phyloP scores from a whole-genome alignment of 345 rosid species.

The Excoecaria agallocha region DNA sequence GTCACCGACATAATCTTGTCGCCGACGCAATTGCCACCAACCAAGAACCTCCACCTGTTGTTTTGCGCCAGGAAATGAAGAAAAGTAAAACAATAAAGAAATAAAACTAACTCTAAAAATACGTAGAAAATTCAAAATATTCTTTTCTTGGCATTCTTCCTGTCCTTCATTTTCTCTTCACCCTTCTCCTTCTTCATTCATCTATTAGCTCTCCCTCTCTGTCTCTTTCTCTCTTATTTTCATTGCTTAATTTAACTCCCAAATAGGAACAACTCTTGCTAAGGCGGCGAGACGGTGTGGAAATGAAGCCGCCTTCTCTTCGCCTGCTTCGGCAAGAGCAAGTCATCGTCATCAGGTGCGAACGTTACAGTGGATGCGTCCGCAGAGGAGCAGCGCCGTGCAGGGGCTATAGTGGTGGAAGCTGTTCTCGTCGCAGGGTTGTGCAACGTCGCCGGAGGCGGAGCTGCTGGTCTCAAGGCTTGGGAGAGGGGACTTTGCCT shows the following conservation, averaged over 20 bases:
- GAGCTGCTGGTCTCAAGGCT: conserved; percentile 80
- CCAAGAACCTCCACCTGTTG: not conserved
- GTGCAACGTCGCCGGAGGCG: conserved; percentile 70
- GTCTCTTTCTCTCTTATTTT: conserved; percentile 2
- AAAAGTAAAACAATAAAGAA: not conserved
- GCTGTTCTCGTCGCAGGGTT: conserved; percentile 91
- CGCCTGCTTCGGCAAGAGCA: conserved; percentile 50
- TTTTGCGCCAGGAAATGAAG: not conserved
- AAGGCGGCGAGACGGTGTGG: conserved; percentile 17
- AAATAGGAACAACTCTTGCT: not conserved
- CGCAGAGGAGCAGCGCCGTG: conserved; percentile 41
- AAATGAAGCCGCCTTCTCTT: conserved; percentile 73
- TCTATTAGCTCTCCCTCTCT: not conserved
- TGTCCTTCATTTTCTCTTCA: conserved; percentile 49
- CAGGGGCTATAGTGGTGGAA: conserved; percentile 71
- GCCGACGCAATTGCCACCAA: conserved; percentile 14
- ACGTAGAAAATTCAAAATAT: not conserved
- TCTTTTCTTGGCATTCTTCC: not conserved
- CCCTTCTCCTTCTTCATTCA: conserved; percentile 23
- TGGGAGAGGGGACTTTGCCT: conserved; percentile 82
- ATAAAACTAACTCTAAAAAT: not conserved
- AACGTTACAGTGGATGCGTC: conserved; percentile 28
- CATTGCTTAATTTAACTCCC: too few species aligned
- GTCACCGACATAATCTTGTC: conserved; percentile 40
- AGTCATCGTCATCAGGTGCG: not conserved